Conservation (phyloP, 305 asterid genomes). For the Fraxinus floribunda region DNA sequence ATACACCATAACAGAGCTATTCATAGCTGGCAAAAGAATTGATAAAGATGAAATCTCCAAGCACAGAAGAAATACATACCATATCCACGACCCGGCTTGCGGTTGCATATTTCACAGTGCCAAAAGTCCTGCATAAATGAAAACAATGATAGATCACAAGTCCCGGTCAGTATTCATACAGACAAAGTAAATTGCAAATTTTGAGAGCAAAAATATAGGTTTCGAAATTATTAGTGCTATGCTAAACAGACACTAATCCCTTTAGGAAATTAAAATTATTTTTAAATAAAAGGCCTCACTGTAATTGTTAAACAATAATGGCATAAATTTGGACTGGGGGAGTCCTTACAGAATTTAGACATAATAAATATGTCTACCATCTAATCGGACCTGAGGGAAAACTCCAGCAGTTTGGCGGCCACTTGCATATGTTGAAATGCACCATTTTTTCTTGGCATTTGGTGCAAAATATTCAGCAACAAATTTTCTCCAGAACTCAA, state of each 20-base stretch:
- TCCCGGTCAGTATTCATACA: background rate
- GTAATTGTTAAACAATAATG: constrained; percentile 15
- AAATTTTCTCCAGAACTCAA: constrained; percentile 81
- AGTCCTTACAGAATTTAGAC: constrained; percentile 17
- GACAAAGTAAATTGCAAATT: background rate
- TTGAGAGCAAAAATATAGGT: background rate
- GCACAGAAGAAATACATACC: constrained; percentile 42
- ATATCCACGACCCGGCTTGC: constrained; percentile 85
- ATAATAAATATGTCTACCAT: constrained; percentile 17
- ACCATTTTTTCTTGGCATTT: constrained; percentile 79
- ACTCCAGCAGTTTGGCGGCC: constrained; percentile 80
- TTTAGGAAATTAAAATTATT: constrained; percentile 7
- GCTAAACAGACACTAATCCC: constrained; percentile 14
- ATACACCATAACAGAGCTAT: constrained; percentile 8
- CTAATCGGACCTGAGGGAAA: constrained; percentile 64
- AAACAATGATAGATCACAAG: background rate
- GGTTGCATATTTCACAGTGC: constrained; percentile 82
- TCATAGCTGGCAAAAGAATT: background rate
- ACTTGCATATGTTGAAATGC: constrained; percentile 76
- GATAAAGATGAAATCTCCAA: constrained; percentile 5
- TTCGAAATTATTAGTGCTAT: background rate
- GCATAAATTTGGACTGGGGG: constrained; percentile 23
- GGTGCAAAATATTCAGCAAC: constrained; percentile 72
- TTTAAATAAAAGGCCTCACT: constrained; percentile 1
- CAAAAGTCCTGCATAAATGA: constrained; percentile 63